phyloP scores from a whole-genome alignment of 1,139 yeast genomes.

The Zygosaccharomyces pseudobailii region DNA sequence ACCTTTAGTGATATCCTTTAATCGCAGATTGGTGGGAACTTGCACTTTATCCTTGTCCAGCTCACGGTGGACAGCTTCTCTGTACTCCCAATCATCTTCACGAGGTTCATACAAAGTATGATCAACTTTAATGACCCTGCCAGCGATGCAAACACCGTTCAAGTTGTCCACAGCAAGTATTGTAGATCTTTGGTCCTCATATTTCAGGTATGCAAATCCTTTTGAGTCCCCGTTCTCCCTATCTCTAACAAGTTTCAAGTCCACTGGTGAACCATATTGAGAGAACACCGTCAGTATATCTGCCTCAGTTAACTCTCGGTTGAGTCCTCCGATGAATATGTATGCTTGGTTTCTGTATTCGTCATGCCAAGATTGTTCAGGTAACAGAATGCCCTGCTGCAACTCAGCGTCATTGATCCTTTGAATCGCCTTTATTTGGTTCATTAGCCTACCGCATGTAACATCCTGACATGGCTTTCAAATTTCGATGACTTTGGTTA shows the following conservation, averaged over 20 bases:
- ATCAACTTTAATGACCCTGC: constrained; percentile 61
- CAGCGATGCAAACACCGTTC: constrained; percentile 64
- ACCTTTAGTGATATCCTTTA: background rate
- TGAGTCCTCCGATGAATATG: constrained; percentile 67
- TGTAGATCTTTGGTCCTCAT: constrained; percentile 76
- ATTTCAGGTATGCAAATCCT: constrained; percentile 81
- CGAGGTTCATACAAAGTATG: constrained; percentile 62
- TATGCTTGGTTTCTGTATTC: constrained; percentile 72
- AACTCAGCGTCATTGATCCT: constrained; percentile 66
- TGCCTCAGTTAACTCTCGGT: constrained; percentile 59
- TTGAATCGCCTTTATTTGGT: constrained; percentile 43
- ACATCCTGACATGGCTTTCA: background rate
- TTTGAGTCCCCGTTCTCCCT: constrained; percentile 60
- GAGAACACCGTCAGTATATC: constrained; percentile 78
- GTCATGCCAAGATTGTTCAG: constrained; percentile 79
- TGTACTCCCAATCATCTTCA: constrained; percentile 44
- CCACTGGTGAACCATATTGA: constrained; percentile 86
- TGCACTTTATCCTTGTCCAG: constrained; percentile 21
- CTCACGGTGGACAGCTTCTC: constrained; percentile 25
- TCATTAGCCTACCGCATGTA: constrained; percentile 14
- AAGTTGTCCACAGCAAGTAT: constrained; percentile 85
- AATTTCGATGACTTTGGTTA: background rate
- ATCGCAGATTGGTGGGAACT: background rate
- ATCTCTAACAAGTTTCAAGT: constrained; percentile 68
- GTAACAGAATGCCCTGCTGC: constrained; percentile 48